A percentile compares a stretch with the other conserved stretches of the same genome.
phyloP scores from a whole-genome alignment of 768 basidiomycete species.

The Gymnopilus dilepis region DNA sequence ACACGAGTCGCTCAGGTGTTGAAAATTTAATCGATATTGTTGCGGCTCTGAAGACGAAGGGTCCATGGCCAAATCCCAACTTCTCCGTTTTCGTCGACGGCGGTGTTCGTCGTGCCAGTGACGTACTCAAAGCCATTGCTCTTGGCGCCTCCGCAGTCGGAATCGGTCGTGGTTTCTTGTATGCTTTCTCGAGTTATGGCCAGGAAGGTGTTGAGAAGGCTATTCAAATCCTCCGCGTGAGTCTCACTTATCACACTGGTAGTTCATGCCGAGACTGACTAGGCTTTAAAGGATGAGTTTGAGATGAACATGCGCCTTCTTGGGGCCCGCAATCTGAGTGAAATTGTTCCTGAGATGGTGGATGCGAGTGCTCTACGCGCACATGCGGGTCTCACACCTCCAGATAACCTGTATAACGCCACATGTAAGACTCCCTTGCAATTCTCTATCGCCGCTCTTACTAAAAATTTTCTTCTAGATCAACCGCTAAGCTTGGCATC shows the following conservation, averaged over 20 bases:
- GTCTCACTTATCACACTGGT: no score
- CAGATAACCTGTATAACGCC: slow-evolving; percentile 69
- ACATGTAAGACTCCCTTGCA: slow-evolving; percentile 66
- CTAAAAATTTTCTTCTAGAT: slow-evolving; percentile 15
- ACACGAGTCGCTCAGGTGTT: slow-evolving; percentile 68
- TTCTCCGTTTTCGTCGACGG: slow-evolving; percentile 62
- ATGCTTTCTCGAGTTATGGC: slow-evolving; percentile 88
- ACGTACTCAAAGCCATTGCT: slow-evolving; percentile 80
- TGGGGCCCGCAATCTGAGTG: slow-evolving; percentile 79
- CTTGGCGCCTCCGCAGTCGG: slow-evolving; percentile 72
- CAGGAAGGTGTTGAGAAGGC: slow-evolving; percentile 84
- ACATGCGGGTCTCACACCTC: slow-evolving; percentile 71
- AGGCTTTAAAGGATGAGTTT: slow-evolving; percentile 87
- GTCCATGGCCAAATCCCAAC: slow-evolving; percentile 64
- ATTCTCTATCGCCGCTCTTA: neutral
- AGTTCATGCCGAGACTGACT: no score
- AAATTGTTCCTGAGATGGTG: slow-evolving; percentile 89
- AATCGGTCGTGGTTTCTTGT: slow-evolving; percentile 86
- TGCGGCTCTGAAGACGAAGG: slow-evolving; percentile 56
- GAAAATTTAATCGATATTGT: slow-evolving; percentile 75
- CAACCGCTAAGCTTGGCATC: slow-evolving; percentile 27
- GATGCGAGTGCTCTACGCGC: slow-evolving; percentile 74
- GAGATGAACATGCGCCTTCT: slow-evolving; percentile 97
- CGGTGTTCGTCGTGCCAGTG: slow-evolving; percentile 68
- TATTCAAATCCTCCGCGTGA: slow-evolving; percentile 39